These are phyloP conservation scores for Cyberlindnera maritima DNA, from an alignment of 805 yeast genomes.

Conservation along the genomic window DNA sequence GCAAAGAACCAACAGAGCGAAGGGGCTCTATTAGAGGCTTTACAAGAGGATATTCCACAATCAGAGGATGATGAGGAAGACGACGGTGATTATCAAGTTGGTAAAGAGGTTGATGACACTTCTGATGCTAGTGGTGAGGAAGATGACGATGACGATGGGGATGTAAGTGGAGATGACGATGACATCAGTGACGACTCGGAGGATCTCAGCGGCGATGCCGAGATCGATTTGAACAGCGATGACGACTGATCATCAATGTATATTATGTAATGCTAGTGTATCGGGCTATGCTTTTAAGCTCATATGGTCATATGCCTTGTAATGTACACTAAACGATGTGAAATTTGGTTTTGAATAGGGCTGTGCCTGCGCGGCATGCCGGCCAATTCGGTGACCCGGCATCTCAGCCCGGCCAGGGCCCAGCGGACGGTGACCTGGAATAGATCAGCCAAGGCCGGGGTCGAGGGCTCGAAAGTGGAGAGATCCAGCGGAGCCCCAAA, in stretches of 20 bases:
- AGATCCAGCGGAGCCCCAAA: too few species aligned
- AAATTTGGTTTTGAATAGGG: too few species aligned
- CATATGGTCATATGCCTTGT: too few species aligned
- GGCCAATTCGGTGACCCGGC: too few species aligned
- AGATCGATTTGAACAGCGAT: slow-evolving; percentile 12
- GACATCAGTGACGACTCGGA: slow-evolving; percentile 14
- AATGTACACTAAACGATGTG: too few species aligned
- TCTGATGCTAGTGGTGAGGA: slow-evolving; percentile 29
- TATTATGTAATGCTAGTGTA: too few species aligned
- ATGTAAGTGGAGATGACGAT: slow-evolving; percentile 25
- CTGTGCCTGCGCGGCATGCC: too few species aligned
- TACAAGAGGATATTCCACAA: slow-evolving; percentile 32
- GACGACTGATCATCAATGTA: slow-evolving; percentile 11
- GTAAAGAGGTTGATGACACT: slow-evolving; percentile 27
- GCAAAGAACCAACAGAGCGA: slow-evolving; percentile 40
- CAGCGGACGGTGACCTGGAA: too few species aligned
- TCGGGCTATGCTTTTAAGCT: too few species aligned
- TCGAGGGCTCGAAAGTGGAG: too few species aligned
- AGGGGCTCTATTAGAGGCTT: slow-evolving; percentile 45
- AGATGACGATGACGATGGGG: slow-evolving; percentile 15
- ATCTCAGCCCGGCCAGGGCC: too few species aligned
- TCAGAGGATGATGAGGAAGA: slow-evolving; percentile 35
- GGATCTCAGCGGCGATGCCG: neutral
- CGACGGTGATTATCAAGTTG: slow-evolving; percentile 35
- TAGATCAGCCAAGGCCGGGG: too few species aligned